Conservation (phyloP, 2,329 filamentous ascomycete species). For the Cordyceps tenuipes region DNA sequence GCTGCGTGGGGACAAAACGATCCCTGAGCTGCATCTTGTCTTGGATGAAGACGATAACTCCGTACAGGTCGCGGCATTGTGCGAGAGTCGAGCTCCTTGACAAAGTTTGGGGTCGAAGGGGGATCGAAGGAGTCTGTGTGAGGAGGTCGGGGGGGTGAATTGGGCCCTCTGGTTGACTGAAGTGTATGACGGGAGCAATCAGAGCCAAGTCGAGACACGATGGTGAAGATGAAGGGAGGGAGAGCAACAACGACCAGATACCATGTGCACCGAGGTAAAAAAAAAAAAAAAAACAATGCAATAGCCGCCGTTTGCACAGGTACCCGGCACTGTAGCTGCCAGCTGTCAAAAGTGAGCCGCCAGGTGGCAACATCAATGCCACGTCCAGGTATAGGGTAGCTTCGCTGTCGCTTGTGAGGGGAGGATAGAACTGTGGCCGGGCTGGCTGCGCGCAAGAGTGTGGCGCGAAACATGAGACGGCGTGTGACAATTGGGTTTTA, state of each 20-base stretch:
- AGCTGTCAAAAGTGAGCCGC: not conserved
- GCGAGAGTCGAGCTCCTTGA: not conserved
- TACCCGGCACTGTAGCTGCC: not conserved
- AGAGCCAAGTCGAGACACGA: not conserved
- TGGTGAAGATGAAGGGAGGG: not conserved
- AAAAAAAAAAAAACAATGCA: too few relatives aligned
- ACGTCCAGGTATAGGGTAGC: not conserved
- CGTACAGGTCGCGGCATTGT: not conserved
- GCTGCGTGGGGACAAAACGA: constrained; percentile 7
- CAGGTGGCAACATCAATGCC: not conserved
- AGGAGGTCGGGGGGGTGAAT: not conserved
- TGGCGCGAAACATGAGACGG: not conserved
- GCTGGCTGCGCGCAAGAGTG: not conserved
- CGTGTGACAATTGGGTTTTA: not conserved
- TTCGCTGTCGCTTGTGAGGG: not conserved
- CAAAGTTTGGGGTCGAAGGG: too few relatives aligned
- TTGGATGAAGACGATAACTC: constrained; percentile 6
- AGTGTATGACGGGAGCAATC: too few relatives aligned
- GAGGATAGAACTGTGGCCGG: not conserved
- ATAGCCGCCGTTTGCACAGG: not conserved
- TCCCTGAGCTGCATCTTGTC: constrained; percentile 7
- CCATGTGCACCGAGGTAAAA: too few relatives aligned
- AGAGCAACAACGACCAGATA: too few relatives aligned
- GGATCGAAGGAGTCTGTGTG: not conserved
- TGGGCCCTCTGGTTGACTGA: not conserved